Base-by-base conservation (phyloP, 305 asterid species). In the Fraxinus xanthoxyloides region DNA sequence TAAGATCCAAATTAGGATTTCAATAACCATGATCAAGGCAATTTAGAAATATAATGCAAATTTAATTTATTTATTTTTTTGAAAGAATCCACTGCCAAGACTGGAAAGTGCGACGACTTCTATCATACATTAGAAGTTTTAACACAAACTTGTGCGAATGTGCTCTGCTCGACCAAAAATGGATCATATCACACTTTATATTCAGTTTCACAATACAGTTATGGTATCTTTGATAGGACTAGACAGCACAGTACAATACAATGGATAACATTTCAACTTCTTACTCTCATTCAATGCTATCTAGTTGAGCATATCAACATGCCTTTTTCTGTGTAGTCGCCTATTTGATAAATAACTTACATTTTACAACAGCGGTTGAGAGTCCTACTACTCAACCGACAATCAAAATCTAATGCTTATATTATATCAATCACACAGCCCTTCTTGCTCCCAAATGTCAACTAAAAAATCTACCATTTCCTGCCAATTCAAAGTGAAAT, bases 381-480 rank as follows among this genome's bases (percentile, higher is more conserved):
- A 23, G 34, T 65, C 17, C 34, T 26, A 26, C 73, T 26, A 28
- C 36, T 13, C 21, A 8, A 67, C 38, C 3, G 0, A 5, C 36
- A 13, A 13, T 69, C 38, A 26, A 26, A 26, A 69, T 4, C 38
- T 12, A 69, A 13, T 48, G 35, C 24, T 74, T 15, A 74, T 76
- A 76, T 76, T 80, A 75, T 79, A 65, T 90, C 87, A 91, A 77
- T 91, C 94, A 43, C 89, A 87, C 91, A 90, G 63, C 26, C 97
- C 94, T 81, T 89, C 95, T 65, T 86, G 89, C 85, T 90, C 97
- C 98, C 98, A 92, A 23, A 86, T 63, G 83, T 91, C 92, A 69
- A 90, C 93, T 24, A 92, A 89, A 81, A 89, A 88, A 81, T 88
- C 91, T 10, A 92, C 88, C 93, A 94, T 90, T 85, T 94, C 95